Base-by-base conservation (phyloP, 192 early-diverging fungal genomes). In the Chytriomyces confervae region DNA sequence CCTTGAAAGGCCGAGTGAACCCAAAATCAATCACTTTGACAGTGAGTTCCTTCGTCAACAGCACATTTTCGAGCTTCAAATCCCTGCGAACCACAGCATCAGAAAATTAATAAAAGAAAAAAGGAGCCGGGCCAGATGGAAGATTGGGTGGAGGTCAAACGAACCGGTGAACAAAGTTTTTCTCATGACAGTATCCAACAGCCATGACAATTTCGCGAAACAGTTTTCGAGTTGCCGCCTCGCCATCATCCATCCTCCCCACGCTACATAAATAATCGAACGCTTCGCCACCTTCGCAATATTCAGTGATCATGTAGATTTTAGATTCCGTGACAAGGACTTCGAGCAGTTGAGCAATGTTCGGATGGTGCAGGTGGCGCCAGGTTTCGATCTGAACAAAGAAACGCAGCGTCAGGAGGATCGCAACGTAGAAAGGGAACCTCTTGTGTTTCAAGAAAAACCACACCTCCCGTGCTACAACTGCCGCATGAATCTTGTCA, bases 11-110 rank as follows among this genome's bases (percentile, higher is more conserved):
- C 45, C 80, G 77, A 43, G 83, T 86, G 73, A 89, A 89, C 4
- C 97, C 97, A 86, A 96, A 99, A 85, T 99, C 97, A 49, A 95
- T 96, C 75, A 99, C 89, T 85, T 98, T 98, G 79, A 99, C 92
- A 61, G 96, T 91, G 10, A 94, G 92, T 69, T 97, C 91, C 67
- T 87, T 72, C 11, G 92, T 93, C 61, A 98, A 83, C 78, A 98
- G 77, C 57, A 99, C 96, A 75, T 97, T 99, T 83, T 98, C 96
- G 53, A 97, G 86, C 83, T 98, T 98, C 60, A 98, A 84, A 87
- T 98, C 97, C 77, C 96, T 84, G 51, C 45, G 36, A 36, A 36
- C 36, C 36, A 36, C 2, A 36, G 29, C 29, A 36, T 36, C 36
- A 36, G 36, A 36, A 36, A 36, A 36, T 36, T 27, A 27, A 76